Base-by-base conservation (phyloP, 306 rosid species). In the Vigna radiata region DNA sequence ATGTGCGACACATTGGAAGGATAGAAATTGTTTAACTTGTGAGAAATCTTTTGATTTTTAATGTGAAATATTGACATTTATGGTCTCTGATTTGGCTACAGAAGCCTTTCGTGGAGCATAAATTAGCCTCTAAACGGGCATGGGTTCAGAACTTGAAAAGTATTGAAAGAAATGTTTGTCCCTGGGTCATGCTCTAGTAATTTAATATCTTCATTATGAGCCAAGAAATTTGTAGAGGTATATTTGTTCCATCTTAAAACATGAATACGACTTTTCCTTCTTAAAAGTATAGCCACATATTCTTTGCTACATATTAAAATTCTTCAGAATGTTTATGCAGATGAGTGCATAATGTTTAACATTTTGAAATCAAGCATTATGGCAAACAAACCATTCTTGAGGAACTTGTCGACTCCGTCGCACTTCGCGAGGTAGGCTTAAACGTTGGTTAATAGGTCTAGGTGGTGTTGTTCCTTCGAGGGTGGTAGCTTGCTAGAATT, bases 371-470 rank as follows among this genome's bases (percentile, higher is more conserved):
- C 83, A 2, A 31, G 53, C 64, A 33, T 33, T 66, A 33, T 3
- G 53, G 49, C 61, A 72, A 39, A 60, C 17, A 23, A 58, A 23
- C 1, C 17, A 58, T 58, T 90, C 67, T 94, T 94, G 81, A 94
- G 94, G n/a, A 94, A 93, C 83, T 94, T 91, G 89, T 94, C 97
- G 2, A 94, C 96, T 79, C 97, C 98, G 76, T 94, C 98, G 31
- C 96, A 83, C 71, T 91, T 94, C 0, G 96, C 89, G 46, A 94
- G 97, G 72, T 91, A 92, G 9, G 86, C 75, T 87, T 92, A 97
- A 14, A 90, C 86, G 67, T 89, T 96, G 72, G 68, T 84, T 66
- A 90, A 41, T 49, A 94, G 82, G 44, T 94, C 97, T 84, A 86
- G 78, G 3, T 79, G n/a, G 5, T 79, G 7, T 2, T 14, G 67